Base-by-base conservation (phyloP, 1,284 basidiomycete genomes). In the Dichomitus squalens region DNA sequence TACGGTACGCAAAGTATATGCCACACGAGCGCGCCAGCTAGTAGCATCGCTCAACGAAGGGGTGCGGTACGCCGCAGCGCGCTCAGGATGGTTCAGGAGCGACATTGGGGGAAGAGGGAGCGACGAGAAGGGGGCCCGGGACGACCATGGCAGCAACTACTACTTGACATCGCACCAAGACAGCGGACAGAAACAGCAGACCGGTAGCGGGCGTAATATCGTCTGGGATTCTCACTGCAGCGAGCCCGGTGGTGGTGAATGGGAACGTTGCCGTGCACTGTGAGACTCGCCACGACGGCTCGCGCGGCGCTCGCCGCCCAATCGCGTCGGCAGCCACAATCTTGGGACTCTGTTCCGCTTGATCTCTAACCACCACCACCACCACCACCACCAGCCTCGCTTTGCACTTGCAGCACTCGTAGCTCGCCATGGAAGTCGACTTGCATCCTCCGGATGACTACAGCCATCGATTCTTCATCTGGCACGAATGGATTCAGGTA, bases 401-500 rank as follows among this genome's bases (percentile, higher is more conserved):
- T 12, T 29, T 58, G 31, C 27, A 9, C 33, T 29, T 11, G n/a
- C 4, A 1, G 9, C 36, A 11, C 25, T 29, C 20, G 27, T n/a
- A 18, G 16, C 48, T 7, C 51, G 52, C 16, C 38, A 61, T 60
- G 58, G 59, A 58, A 66, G 82, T 79, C 68, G 88, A 92, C 66
- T 75, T 92, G 39, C 90, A 91, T 66, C 89, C 90, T 27, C 77
- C 82, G 61, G 90, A 92, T 68, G 89, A 92, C 73, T 87, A 89
- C 71, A 87, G 81, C 60, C 87, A 90, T 70, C 78, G 86, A 12
- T 92, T 90, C 74, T 92, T 91, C 74, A 91, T 92, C 62, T 92
- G 90, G 90, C 89, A 91, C 70, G 90, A 92, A 72, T 92, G 89
- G 89, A 86, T 92, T 56, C 85, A 88, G 80, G 87, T 84, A 68